Evolutionary conservation across 805 yeast genomes (phyloP), one percentile per base, ranked within the genome.

Genomic region (Lachancea thermotolerans): DNA sequence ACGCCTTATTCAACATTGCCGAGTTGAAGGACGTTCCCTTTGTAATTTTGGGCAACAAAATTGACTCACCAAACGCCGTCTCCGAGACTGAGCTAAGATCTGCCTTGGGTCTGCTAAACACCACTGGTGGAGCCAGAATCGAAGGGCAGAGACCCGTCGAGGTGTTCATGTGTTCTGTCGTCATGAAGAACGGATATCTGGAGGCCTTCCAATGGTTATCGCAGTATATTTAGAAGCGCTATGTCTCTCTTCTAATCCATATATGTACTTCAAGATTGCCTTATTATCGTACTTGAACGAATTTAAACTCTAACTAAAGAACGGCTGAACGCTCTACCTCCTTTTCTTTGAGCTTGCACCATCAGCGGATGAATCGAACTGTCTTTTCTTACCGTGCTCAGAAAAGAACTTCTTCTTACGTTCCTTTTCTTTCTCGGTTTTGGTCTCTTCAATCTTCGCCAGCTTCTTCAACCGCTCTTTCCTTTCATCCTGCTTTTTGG

Each of bases 121-220:
- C 96, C 54, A 93, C 97, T 36, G 98, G 98, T 56, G 86, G 86
- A 70, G 79, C 81, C 39, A 66, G 78, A 49, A 79, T 78, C 35
- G 83, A 81, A 49, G 79, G 74, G 49, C 77, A 77, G 53, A 84
- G 99, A 73, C 98, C 99, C 41, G 81, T 91, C 47, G 99, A 93
- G 72, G 80, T 93, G 38, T 93, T 80, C 69, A 93, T 93, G 98
- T 91, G 96, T 70, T 88, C 96, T 25, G 95, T 93, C 54, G 96
- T 90, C 46, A 85, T 90, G 96, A 87, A 98, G 78, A 90, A 87
- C 69, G 99, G 99, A 59, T 93, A 93, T 69, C 95, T 95, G 49
- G 98, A 93, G 59, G 99, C 95, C 52, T 89, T 93, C 79, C 85
- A 88, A 77, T 93, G 97, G 98, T 79, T 93, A 63, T 88, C 96